Base-by-base conservation (phyloP, 2,329 filamentous ascomycete genomes). In the Incumbomyces delicatus region DNA sequence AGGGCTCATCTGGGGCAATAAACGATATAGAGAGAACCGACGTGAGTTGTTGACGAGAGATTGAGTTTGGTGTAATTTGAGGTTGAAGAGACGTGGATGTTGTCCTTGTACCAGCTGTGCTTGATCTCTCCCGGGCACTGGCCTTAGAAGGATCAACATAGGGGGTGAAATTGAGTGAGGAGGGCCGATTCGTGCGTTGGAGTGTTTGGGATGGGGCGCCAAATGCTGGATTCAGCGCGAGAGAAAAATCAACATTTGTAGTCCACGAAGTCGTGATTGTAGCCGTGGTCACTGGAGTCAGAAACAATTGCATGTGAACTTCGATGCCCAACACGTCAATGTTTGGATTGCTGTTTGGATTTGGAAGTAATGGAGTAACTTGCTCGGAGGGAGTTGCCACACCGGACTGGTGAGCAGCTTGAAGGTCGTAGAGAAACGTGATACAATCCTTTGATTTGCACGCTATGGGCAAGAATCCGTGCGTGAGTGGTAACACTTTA, bases 371-470 rank as follows among this genome's bases (percentile, higher is more conserved):
- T 44, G 30, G 16, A 12, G 44, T 49, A 12, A 34, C 17, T 29
- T 41, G 20, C 36, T 47, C 42, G 46, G 49, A 55, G 35, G 34
- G 54, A 58, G 17, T 34, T 5, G 32, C 20, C 16, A 27, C 47
- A 18, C 38, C 33, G 16, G 39, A 17, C 35, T 66, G 63, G n/a
- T 38, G 32, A 29, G 8, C 16, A 16, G 33, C 18, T 38, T 45
- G 42, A 5, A 45, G 34, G 7, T 38, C n/a, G 22, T 78, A 80
- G 16, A 80, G 61, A 41, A 78, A 63, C 0, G 75, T 75, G n/a
- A 76, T 59, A 54, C 78, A 73, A 47, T 80, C 76, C 47, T 74
- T 70, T 11, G 75, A 72, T 12, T 67, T 69, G 54, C 72, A 70
- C 10, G 60, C 56, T 13, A 70, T 61, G 0, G 69, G 64, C 13